phyloP scores from a whole-genome alignment of 1,284 basidiomycete genomes.

The Rhodofomes roseus region DNA sequence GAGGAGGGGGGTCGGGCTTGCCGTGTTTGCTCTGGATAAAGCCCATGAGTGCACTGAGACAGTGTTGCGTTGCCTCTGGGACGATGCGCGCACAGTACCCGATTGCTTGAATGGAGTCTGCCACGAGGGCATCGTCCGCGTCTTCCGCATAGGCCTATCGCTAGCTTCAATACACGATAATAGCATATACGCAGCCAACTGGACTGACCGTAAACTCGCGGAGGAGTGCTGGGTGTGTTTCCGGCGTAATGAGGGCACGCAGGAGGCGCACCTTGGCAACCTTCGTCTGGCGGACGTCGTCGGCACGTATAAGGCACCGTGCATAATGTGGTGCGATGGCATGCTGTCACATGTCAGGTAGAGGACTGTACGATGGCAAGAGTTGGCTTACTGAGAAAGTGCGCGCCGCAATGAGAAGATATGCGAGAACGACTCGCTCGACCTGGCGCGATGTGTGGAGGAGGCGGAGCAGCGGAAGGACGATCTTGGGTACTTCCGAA shows the following conservation, averaged over 20 bases:
- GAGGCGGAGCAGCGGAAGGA: conserved; percentile 68
- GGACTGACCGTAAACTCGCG: conserved; percentile 76
- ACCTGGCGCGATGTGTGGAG: conserved; percentile 63
- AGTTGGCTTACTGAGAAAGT: conserved; percentile 52
- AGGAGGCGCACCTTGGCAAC: conserved; percentile 73
- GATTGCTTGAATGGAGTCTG: conserved; percentile 72
- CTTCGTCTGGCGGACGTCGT: conserved; percentile 66
- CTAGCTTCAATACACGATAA: too few species aligned
- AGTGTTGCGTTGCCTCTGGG: conserved; percentile 66
- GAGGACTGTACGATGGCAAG: not conserved
- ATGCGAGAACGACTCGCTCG: conserved; percentile 69
- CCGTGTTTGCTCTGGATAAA: conserved; percentile 79
- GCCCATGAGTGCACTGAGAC: conserved; percentile 69
- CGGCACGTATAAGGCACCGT: conserved; percentile 65
- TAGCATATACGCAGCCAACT: not conserved
- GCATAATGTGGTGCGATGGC: conserved; percentile 53
- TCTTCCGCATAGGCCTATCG: conserved; percentile 77
- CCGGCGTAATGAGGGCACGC: conserved; percentile 54
- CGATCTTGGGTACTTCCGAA: conserved; percentile 50
- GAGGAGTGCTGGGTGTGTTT: conserved; percentile 69
- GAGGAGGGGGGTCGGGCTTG: conserved; percentile 24
- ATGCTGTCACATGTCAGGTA: conserved; percentile 25
- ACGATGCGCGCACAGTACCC: conserved; percentile 70
- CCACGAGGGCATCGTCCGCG: conserved; percentile 64
- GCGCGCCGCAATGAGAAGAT: conserved; percentile 62